Evolutionary conservation across 2,329 filamentous ascomycete genomes (phyloP).

Genomic region (Paecilomyces fulvus): DNA sequence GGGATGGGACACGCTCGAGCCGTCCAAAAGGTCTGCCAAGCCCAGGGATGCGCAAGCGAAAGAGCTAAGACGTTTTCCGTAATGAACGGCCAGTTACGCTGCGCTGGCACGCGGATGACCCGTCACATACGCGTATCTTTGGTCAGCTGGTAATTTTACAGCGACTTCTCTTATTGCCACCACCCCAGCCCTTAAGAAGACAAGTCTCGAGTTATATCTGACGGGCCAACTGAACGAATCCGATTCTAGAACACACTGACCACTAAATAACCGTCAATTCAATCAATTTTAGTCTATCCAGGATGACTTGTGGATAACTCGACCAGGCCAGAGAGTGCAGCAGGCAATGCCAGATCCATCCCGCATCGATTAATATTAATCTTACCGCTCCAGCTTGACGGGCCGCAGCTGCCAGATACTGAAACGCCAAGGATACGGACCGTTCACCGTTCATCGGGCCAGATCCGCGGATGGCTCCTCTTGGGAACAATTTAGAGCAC

Average conservation of each 20-base stretch:
- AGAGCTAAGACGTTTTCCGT: neutral
- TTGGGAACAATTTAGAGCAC: neutral
- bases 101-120: constrained; percentile 9
- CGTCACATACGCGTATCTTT: neutral
- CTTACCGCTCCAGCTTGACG: neutral
- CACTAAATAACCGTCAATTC: too few species aligned
- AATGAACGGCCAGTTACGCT: neutral
- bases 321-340: too few species aligned
- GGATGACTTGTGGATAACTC: too few species aligned
- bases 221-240: too few species aligned
- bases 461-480: neutral
- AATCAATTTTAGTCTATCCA: too few species aligned
- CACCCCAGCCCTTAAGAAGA: neutral
- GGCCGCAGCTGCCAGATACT: neutral
- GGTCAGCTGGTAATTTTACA: neutral
- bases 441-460: neutral
- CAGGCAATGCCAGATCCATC: too few species aligned
- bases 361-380: too few species aligned
- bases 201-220: too few species aligned
- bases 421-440: neutral
- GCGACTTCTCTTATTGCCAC: constrained; percentile 7
- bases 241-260: too few species aligned
- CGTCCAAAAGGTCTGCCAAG: constrained; percentile 22
- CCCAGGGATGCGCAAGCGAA: constrained; percentile 26
- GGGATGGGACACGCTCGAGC: constrained; percentile 8